These are phyloP conservation scores for Neofusicoccum parvum DNA, from an alignment of 2,329 filamentous ascomycete species.

Conservation along the genomic window DNA sequence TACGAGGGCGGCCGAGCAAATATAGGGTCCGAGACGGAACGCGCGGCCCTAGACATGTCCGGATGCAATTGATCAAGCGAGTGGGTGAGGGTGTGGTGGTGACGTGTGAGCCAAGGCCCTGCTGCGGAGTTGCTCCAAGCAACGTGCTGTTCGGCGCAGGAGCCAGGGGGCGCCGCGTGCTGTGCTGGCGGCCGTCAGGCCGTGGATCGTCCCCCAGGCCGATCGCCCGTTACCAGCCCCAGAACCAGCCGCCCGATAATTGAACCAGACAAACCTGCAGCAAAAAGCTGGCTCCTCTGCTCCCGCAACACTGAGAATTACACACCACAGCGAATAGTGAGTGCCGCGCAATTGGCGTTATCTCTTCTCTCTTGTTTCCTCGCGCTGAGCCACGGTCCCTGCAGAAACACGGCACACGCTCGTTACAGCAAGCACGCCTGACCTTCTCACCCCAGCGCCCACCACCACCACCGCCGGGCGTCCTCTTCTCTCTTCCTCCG, in stretches of 20 bases:
- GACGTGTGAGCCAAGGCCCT: conserved; percentile 7
- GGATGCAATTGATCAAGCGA: not conserved
- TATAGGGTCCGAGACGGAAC: not conserved
- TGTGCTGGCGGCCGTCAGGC: not conserved
- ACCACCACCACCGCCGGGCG: not conserved
- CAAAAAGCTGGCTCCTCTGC: not conserved
- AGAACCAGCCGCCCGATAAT: conserved; percentile 17
- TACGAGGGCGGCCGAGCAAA: not conserved
- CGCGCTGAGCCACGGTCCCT: not conserved
- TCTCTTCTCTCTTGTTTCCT: not conserved
- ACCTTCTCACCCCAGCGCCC: not conserved
- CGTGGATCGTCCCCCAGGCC: not conserved
- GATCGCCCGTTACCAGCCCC: conserved; percentile 10
- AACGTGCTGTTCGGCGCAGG: not conserved
- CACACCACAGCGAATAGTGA: not conserved
- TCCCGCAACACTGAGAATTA: not conserved
- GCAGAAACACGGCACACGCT: not conserved
- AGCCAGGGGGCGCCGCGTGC: conserved; percentile 7
- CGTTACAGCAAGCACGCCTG: conserved; percentile 1
- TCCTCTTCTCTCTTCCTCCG: not conserved
- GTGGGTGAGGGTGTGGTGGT: not conserved
- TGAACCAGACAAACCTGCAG: not conserved
- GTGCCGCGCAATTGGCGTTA: not conserved
- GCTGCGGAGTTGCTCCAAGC: conserved; percentile 12
- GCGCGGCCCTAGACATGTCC: not conserved